Percentiles rank a stretch among this genome's conserved stretches.
phyloP scores from a whole-genome alignment of 306 rosid species.

The Casuarina equisetifolia region DNA sequence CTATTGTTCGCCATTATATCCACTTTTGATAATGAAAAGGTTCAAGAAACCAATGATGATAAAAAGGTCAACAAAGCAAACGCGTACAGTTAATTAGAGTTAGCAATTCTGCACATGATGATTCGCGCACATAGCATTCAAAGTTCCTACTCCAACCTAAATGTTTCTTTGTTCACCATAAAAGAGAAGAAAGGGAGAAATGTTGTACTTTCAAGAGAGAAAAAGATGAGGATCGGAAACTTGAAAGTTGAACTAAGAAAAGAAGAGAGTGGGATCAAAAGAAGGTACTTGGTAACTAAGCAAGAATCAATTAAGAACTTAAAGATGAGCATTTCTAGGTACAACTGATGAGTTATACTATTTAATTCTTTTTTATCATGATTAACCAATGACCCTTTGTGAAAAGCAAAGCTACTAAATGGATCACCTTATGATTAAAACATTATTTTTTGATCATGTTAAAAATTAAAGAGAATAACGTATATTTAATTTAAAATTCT shows the following conservation, averaged over 20 bases:
- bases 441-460: too few species aligned
- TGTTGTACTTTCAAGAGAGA: background rate
- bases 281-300: background rate
- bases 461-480: too few species aligned
- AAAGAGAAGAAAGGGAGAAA: background rate
- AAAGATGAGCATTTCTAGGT: background rate
- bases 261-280: background rate
- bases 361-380: background rate
- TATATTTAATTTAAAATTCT: too few species aligned
- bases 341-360: background rate
- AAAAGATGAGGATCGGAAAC: background rate
- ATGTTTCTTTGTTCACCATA: background rate
- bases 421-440: too few species aligned
- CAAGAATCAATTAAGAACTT: background rate
- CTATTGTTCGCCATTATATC: constrained; percentile 11
- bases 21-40: background rate
- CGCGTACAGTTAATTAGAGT: background rate
- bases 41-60: constrained; percentile 31
- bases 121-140: too few species aligned
- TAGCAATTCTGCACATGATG: background rate
- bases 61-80: constrained; percentile 25
- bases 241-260: background rate
- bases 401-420: background rate
- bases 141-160: too few species aligned
- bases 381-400: background rate